These are phyloP conservation scores for Circinella minor DNA, from an alignment of 371 early-diverging fungal genomes.

Conservation along the genomic window DNA sequence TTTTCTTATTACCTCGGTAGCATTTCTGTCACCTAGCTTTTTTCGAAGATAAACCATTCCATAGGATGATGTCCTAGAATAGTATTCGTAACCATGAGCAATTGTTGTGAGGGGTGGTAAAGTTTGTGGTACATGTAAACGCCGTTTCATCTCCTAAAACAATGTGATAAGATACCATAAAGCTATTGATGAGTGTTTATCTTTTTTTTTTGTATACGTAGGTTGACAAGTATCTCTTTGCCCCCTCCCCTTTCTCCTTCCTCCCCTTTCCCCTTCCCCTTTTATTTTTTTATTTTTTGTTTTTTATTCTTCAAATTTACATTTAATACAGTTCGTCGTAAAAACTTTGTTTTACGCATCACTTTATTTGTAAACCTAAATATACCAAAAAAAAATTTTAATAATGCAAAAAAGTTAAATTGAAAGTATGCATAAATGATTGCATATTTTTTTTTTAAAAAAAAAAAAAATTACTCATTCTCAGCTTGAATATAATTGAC, in stretches of 20 bases:
- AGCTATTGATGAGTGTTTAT: too few relatives aligned
- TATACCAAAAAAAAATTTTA: too few relatives aligned
- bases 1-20: constrained; percentile 2
- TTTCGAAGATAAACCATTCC: constrained; percentile 66
- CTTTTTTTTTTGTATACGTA: too few relatives aligned
- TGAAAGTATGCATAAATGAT: neutral
- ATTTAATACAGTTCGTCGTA: constrained; percentile 35
- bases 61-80: constrained; percentile 57
- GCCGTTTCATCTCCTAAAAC: constrained; percentile 59
- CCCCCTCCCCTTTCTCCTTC: too few relatives aligned
- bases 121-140: constrained; percentile 45
- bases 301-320: constrained; percentile 7
- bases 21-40: constrained; percentile 31
- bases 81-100: constrained; percentile 67
- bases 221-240: too few relatives aligned
- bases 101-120: constrained; percentile 58
- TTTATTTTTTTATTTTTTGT: neutral
- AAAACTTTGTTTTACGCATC: constrained; percentile 36
- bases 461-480: constrained; percentile 55
- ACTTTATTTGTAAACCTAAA: constrained; percentile 21
- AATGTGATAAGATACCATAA: neutral
- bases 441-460: constrained; percentile 1
- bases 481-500: constrained; percentile 59
- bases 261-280: too few relatives aligned
- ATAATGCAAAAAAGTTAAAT: neutral